These are phyloP conservation scores for Pseudogymnoascus sp. DNA, from an alignment of 2,329 filamentous ascomycete genomes.

Conservation along the genomic window DNA sequence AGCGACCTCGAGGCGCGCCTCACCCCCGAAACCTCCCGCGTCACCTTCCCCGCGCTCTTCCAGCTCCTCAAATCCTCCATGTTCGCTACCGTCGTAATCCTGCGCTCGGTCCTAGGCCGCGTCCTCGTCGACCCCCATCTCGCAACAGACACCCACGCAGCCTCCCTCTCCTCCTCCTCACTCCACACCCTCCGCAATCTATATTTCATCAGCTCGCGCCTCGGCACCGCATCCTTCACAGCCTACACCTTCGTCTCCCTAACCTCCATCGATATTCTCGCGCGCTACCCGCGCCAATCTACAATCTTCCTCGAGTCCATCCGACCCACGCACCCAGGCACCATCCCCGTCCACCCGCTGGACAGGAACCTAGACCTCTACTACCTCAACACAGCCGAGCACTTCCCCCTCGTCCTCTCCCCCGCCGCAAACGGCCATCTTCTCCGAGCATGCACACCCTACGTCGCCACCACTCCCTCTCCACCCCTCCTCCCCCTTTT, in stretches of 20 bases:
- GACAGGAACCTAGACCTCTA: constrained; percentile 62
- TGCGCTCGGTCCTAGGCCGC: constrained; percentile 50
- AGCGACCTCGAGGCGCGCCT: constrained; percentile 51
- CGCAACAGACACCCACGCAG: constrained; percentile 42
- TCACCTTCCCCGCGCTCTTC: constrained; percentile 55
- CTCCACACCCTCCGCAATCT: constrained; percentile 57
- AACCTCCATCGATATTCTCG: constrained; percentile 59
- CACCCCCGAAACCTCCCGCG: constrained; percentile 47
- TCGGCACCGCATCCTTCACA: constrained; percentile 56
- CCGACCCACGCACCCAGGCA: constrained; percentile 32
- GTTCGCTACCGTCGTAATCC: constrained; percentile 55
- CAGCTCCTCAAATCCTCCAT: constrained; percentile 55
- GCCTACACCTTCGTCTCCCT: constrained; percentile 64
- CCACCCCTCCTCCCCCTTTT: constrained; percentile 52
- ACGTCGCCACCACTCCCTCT: constrained; percentile 46
- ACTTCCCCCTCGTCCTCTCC: constrained; percentile 54
- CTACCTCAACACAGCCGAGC: constrained; percentile 63
- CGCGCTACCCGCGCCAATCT: constrained; percentile 49
- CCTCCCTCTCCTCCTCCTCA: constrained; percentile 50
- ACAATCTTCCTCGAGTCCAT: constrained; percentile 45
- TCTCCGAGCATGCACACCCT: constrained; percentile 53
- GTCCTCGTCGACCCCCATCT: constrained; percentile 48
- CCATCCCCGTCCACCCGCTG: constrained; percentile 54
- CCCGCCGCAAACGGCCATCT: constrained; percentile 52
- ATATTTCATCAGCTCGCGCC: constrained; percentile 60